Conservation (phyloP, 225 moss, liverwort and hornwort species). For the Antitrichia curtipendula region DNA sequence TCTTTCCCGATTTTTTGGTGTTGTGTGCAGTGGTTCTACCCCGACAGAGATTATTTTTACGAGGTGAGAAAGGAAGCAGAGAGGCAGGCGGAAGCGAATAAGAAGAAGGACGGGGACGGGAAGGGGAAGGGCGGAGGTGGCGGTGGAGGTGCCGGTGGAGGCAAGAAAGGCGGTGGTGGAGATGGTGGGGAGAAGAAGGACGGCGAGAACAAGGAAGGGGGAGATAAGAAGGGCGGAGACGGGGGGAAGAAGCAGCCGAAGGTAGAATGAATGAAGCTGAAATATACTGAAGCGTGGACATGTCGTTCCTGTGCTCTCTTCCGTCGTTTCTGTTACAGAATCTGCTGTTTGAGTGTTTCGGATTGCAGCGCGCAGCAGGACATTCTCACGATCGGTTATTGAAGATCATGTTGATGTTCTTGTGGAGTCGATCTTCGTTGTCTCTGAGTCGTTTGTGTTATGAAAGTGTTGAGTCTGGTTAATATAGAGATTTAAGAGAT, state of each 20-base stretch:
- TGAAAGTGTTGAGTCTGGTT: neutral
- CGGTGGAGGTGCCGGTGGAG: neutral
- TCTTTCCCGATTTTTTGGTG: neutral
- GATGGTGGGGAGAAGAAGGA: neutral
- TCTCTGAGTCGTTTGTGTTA: neutral
- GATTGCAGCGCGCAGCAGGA: neutral
- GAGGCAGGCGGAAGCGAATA: neutral
- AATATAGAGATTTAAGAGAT: neutral
- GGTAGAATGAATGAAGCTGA: neutral
- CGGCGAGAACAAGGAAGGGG: neutral
- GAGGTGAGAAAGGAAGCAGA: neutral
- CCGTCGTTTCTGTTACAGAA: neutral
- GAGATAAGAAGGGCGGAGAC: neutral
- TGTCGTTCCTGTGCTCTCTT: neutral
- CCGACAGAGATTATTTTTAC: neutral
- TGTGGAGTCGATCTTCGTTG: neutral
- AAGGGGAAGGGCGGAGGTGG: neutral
- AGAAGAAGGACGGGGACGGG: neutral
- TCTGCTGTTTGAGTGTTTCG: neutral
- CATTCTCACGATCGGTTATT: neutral
- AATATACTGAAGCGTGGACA: neutral
- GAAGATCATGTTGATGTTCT: neutral
- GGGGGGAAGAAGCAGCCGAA: constrained; percentile 13
- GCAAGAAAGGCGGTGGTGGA: neutral
- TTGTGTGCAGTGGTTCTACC: constrained; percentile 25